Percentiles rank a stretch among this genome's conserved stretches.
phyloP scores from a whole-genome alignment of 768 basidiomycete genomes.

The Collybia nuda region DNA sequence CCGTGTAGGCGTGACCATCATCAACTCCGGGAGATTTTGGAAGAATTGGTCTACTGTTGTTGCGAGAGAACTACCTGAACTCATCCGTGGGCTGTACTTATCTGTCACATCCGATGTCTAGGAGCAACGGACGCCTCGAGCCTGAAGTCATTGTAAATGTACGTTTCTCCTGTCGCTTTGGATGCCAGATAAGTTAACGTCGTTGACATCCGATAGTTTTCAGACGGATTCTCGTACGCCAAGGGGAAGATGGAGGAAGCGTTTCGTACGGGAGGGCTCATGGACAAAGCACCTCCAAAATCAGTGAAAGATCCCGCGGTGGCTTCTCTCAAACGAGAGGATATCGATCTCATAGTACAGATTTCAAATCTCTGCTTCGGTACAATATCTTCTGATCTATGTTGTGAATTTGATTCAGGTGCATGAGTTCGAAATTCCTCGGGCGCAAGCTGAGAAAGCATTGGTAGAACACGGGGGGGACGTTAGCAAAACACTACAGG shows the following conservation, averaged over 20 bases:
- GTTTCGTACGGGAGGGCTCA: constrained; percentile 51
- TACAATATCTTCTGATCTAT: constrained; percentile 1
- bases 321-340: constrained; percentile 51
- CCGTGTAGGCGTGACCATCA: too few species aligned
- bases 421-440: constrained; percentile 63
- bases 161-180: constrained; percentile 19
- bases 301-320: constrained; percentile 37
- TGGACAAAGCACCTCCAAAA: constrained; percentile 57
- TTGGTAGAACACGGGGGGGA: constrained; percentile 54
- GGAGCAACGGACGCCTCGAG: constrained; percentile 23
- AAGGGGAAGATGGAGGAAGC: constrained; percentile 69
- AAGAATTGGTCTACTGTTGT: too few species aligned
- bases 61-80: too few species aligned
- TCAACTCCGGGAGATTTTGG: too few species aligned
- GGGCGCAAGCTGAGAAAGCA: constrained; percentile 57
- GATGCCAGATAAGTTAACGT: background rate
- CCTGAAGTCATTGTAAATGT: constrained; percentile 59
- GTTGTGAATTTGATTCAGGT: constrained; percentile 35
- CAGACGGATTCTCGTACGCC: constrained; percentile 65
- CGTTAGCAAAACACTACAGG: constrained; percentile 46
- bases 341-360: constrained; percentile 65
- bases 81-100: too few species aligned
- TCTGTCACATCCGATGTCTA: too few species aligned
- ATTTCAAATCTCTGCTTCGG: background rate
- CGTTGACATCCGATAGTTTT: constrained; percentile 39